Conservation (phyloP, 2,329 filamentous ascomycete genomes). For the Nectriaceae sp. region DNA sequence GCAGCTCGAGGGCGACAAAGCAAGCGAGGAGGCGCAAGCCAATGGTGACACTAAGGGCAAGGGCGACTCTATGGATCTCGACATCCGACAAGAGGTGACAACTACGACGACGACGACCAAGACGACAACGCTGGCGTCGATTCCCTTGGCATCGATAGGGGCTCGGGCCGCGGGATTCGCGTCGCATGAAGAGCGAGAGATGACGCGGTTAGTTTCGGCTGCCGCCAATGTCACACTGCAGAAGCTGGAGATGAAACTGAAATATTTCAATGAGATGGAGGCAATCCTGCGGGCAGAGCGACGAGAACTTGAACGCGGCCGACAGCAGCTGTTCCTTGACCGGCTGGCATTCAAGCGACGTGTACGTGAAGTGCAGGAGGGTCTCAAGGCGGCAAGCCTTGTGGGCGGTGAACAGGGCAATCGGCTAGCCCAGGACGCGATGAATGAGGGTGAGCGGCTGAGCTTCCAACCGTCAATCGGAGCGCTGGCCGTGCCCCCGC, state of each 20-base stretch:
- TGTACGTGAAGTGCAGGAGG: slow-evolving; percentile 79
- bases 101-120: slow-evolving; percentile 50
- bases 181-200: slow-evolving; percentile 94
- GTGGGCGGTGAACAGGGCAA: slow-evolving; percentile 52
- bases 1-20: slow-evolving; percentile 65
- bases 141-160: slow-evolving; percentile 83
- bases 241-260: slow-evolving; percentile 93
- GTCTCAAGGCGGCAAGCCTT: slow-evolving; percentile 58
- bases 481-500: slow-evolving; percentile 51
- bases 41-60: slow-evolving; percentile 63
- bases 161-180: slow-evolving; percentile 85
- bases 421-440: slow-evolving; percentile 48
- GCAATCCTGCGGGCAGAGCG: slow-evolving; percentile 88
- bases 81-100: slow-evolving; percentile 55
- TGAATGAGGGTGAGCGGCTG: slow-evolving; percentile 53
- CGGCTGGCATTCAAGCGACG: slow-evolving; percentile 86
- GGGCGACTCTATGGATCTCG: slow-evolving; percentile 65
- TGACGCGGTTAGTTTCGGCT: slow-evolving; percentile 89
- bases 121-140: slow-evolving; percentile 63
- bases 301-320: slow-evolving; percentile 85
- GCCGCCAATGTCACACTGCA: slow-evolving; percentile 93
- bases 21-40: slow-evolving; percentile 45
- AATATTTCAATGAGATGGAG: slow-evolving; percentile 97
- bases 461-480: slow-evolving; percentile 51
- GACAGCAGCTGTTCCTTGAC: slow-evolving; percentile 93